These are phyloP conservation scores for Papiliotrema nemorosa DNA, from an alignment of 1,284 basidiomycete genomes.

Conservation along the genomic window DNA sequence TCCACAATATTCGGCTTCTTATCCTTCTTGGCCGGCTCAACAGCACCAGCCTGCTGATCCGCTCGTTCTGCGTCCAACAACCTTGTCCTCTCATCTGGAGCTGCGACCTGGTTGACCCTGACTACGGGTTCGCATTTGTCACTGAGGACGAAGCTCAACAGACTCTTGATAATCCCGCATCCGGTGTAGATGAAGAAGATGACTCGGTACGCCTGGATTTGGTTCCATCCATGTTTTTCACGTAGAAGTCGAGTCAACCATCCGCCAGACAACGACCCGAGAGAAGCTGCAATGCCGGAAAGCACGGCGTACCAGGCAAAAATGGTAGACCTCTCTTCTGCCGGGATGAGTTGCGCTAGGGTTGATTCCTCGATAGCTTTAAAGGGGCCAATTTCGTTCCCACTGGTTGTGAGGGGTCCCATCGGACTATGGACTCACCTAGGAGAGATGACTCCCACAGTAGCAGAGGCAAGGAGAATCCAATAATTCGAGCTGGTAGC, in stretches of 20 bases:
- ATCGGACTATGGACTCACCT: neutral
- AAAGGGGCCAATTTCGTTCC: slow-evolving; percentile 28
- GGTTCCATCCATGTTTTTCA: slow-evolving; percentile 7
- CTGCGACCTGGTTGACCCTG: neutral
- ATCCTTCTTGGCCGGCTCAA: neutral
- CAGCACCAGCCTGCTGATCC: neutral
- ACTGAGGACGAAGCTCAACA: slow-evolving; percentile 8
- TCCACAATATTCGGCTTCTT: slow-evolving; percentile 5
- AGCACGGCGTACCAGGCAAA: slow-evolving; percentile 22
- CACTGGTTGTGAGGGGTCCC: slow-evolving; percentile 3
- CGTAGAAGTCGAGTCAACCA: slow-evolving; percentile 7
- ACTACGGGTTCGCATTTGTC: slow-evolving; percentile 4
- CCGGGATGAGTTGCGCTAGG: slow-evolving; percentile 17
- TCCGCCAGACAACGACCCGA: slow-evolving; percentile 9
- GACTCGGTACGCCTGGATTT: slow-evolving; percentile 15
- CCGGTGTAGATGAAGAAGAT: slow-evolving; percentile 20
- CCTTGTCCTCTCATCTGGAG: neutral
- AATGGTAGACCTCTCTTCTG: slow-evolving; percentile 12
- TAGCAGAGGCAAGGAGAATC: slow-evolving; percentile 23
- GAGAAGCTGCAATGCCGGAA: slow-evolving; percentile 16
- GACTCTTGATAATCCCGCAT: slow-evolving; percentile 16
- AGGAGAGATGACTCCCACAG: slow-evolving; percentile 23
- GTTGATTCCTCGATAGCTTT: slow-evolving; percentile 32
- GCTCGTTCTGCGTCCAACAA: neutral
- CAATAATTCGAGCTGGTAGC: slow-evolving; percentile 16